Base-by-base conservation (phyloP, 1,139 yeast genomes). In the Kodamaea plutei region DNA sequence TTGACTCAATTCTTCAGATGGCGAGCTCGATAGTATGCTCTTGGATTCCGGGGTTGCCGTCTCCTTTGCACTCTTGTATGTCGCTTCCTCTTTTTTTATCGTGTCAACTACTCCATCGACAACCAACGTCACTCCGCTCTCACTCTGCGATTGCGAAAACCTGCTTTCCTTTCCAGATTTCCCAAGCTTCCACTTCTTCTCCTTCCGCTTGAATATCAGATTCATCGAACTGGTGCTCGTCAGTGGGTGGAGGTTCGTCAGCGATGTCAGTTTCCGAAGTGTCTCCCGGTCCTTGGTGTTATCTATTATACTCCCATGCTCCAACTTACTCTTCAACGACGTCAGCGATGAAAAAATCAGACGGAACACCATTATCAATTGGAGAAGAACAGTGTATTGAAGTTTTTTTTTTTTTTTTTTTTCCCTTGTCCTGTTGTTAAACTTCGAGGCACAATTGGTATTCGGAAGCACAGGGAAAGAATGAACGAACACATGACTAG, bases 301-400 rank as follows among this genome's bases (percentile, higher is more conserved):
- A 28, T 31, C 26, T 10, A 28, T 28, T 10, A 28, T 28, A 9
- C 25, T 23, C 9, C 23, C 16, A 9, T 22, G 14, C 15, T 31
- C 33, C 25, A 23, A 20, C 20, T 30, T 30, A 24, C 25, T 5
- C 22, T 28, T 34, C 14, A 33, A 28, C 3, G 43, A 37, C 11
- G 40, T 30, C 29, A 35, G 34, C 14, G 36, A 34, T 20, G 38
- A 30, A 20, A 42, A 43, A 28, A 39, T 28, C 29, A 31, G 41
- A 23, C 42, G 37, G 25, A 38, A 31, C 15, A 34, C 41, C 44
- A 40, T 40, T n/a, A n/a, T n/a, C n/a, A n/a, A n/a, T n/a, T n/a
- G n/a, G n/a, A n/a, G 17, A 25, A 27, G 13, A 11, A 14, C 9
- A 13, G 23, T 21, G 6, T 15, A 15, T 9, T n/a, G 26, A n/a